A percentile compares a stretch with the other conserved stretches of the same genome.
Conservation (phyloP, 75 land plant genomes). For the Adiantum capillusveneris region DNA sequence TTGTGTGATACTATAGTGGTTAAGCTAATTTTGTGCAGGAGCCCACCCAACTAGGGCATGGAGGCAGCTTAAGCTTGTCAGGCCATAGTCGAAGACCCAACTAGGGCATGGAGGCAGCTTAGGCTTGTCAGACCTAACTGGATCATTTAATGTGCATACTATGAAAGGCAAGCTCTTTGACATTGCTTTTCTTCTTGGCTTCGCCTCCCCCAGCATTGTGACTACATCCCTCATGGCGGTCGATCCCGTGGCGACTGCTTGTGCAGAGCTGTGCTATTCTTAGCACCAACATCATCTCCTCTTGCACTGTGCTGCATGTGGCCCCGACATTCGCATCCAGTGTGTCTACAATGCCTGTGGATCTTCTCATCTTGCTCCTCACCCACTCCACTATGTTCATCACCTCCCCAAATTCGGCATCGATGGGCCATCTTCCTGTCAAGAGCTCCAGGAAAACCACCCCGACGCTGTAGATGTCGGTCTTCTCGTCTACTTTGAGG, state of each 20-base stretch:
- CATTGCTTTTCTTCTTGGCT: constrained; percentile 64
- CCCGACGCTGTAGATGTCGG: constrained; percentile 77
- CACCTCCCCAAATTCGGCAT: constrained; percentile 55
- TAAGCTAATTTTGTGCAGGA: too few relatives aligned
- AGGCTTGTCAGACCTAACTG: too few relatives aligned
- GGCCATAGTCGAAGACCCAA: too few relatives aligned
- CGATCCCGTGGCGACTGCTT: constrained; percentile 71
- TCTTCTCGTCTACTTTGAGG: constrained; percentile 67
- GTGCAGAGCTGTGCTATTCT: constrained; percentile 80
- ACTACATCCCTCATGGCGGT: constrained; percentile 90
- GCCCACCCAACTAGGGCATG: too few relatives aligned
- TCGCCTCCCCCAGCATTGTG: constrained; percentile 56
- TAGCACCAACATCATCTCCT: constrained; percentile 71
- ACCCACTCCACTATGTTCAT: constrained; percentile 63
- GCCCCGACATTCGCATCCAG: constrained; percentile 44
- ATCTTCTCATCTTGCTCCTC: constrained; percentile 25
- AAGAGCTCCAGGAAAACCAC: constrained; percentile 70
- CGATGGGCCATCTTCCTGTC: constrained; percentile 51
- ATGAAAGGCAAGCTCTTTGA: too few relatives aligned
- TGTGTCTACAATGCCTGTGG: constrained; percentile 25
- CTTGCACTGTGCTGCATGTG: constrained; percentile 51
- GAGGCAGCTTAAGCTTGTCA: too few relatives aligned
- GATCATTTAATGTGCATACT: too few relatives aligned
- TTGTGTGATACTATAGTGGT: too few relatives aligned
- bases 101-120: too few relatives aligned